Base-by-base conservation (phyloP, 2,329 filamentous ascomycete genomes). In the Phyllosticta citriasiana region DNA sequence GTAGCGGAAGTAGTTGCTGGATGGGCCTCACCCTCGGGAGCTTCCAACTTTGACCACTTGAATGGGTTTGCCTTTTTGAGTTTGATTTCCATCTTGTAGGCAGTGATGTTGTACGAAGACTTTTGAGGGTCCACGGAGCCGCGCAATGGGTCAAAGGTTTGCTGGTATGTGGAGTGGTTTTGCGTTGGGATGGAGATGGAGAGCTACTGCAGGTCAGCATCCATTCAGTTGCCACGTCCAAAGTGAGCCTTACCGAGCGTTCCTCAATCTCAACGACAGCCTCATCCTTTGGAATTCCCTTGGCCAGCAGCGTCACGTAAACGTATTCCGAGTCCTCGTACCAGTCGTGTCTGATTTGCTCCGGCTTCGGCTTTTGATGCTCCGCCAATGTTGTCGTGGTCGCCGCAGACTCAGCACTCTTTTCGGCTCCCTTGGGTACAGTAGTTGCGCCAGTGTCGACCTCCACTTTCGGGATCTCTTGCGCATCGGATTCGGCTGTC, bases 31-130 rank as follows among this genome's bases (percentile, higher is more conserved):
- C 40, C 14, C 40, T 47, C 40, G 14, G 67, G 66, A 47, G 68
- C 69, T 73, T 88, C 83, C 1, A 89, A 76, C 1, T 74, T 69
- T 26, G 79, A 73, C 90, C 90, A 94, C 70, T 89, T 92, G 57
- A 80, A 74, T 0, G 82, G 73, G 1, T 73, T 79, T 51, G 80
- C 77, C 73, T 96, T 96, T 63, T 80, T 80, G 16, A 96, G 80
- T 10, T 78, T 81, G 47, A 96, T 77, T 72, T 96, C 91, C 59
- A 96, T 80, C 72, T 96, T 96, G 68, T 85, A 90, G 1, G 87
- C 80, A 52, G 88, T 87, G 59, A 95, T 82, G 1, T 79, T 82
- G 66, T 78, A 83, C 53, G 79, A 86, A 22, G 84, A 90, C 33
- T 79, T 74, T 1, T 79, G 68, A 0, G 83, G 73, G 58, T 89